Conservation (phyloP, 495 filamentous ascomycete genomes). For the Penicillium daleae region DNA sequence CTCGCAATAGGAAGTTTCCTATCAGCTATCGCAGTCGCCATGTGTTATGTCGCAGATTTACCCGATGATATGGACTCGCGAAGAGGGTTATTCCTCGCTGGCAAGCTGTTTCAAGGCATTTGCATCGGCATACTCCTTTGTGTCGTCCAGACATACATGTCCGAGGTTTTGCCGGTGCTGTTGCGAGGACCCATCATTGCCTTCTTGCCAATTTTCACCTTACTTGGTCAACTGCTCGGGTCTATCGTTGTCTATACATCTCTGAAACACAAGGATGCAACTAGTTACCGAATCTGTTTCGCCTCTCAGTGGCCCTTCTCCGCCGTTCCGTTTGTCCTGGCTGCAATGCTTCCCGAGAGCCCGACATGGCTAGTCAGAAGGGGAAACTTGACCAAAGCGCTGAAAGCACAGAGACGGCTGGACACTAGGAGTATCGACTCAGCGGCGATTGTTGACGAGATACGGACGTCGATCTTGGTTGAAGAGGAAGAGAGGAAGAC, state of each 20-base stretch:
- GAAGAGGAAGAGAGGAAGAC: conserved; percentile 27
- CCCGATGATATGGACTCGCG: conserved; percentile 31
- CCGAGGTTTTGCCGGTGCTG: conserved; percentile 43
- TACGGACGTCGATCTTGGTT: conserved; percentile 28
- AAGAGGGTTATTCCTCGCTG: conserved; percentile 36
- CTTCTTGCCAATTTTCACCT: conserved; percentile 48
- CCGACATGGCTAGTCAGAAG: conserved; percentile 28
- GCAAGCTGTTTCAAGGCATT: conserved; percentile 44
- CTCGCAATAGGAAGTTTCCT: conserved; percentile 41
- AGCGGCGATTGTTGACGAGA: conserved; percentile 21
- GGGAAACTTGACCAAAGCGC: conserved; percentile 11
- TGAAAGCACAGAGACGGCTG: conserved; percentile 28
- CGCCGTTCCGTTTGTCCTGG: conserved; percentile 17
- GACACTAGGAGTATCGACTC: conserved; percentile 15
- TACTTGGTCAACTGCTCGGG: conserved; percentile 50
- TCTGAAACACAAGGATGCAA: conserved; percentile 16
- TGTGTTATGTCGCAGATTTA: conserved; percentile 38
- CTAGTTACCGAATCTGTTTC: conserved; percentile 36
- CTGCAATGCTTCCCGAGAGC: conserved; percentile 25
- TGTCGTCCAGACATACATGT: conserved; percentile 51
- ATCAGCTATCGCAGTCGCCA: conserved; percentile 43
- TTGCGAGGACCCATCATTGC: conserved; percentile 50
- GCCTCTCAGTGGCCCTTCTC: conserved; percentile 43
- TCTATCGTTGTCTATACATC: conserved; percentile 43
- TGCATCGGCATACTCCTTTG: conserved; percentile 47